A percentile compares a stretch with the other conserved stretches of the same genome.
Conservation (phyloP, 2,329 filamentous ascomycete species). For the Colletotrichum theobromicola region DNA sequence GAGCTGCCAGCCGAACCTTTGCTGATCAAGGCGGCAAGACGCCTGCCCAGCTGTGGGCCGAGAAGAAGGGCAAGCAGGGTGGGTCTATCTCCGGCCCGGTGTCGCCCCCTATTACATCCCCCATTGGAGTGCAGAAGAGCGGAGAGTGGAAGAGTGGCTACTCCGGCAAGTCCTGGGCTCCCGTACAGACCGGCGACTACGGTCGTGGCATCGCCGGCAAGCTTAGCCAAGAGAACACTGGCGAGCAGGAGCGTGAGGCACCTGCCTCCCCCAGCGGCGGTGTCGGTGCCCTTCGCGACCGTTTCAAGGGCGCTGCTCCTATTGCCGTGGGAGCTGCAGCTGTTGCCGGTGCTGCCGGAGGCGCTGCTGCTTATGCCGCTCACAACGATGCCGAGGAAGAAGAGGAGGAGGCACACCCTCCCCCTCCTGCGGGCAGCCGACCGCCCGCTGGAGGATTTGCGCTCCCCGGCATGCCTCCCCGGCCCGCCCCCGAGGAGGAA, state of each 20-base stretch:
- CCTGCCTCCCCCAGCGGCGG: slow-evolving; percentile 65
- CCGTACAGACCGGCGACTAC: slow-evolving; percentile 77
- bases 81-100: slow-evolving; percentile 52
- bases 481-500: slow-evolving; percentile 60
- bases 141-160: slow-evolving; percentile 95
- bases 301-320: slow-evolving; percentile 79
- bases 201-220: slow-evolving; percentile 63
- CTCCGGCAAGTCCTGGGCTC: slow-evolving; percentile 85
- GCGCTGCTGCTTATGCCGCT: slow-evolving; percentile 35
- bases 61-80: slow-evolving; percentile 88
- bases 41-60: slow-evolving; percentile 94
- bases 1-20: slow-evolving; percentile 88
- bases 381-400: slow-evolving; percentile 28
- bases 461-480: slow-evolving; percentile 76
- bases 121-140: slow-evolving; percentile 72
- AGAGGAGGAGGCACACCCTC: slow-evolving; percentile 54
- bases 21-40: slow-evolving; percentile 96
- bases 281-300: slow-evolving; percentile 78
- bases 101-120: slow-evolving; percentile 49
- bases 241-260: slow-evolving; percentile 51
- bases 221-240: slow-evolving; percentile 66
- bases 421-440: slow-evolving; percentile 59
- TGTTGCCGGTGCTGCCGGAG: slow-evolving; percentile 45
- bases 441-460: slow-evolving; percentile 73
- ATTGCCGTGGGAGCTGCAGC: slow-evolving; percentile 58